These are phyloP conservation scores for Hypholoma sublateritium DNA, from an alignment of 768 basidiomycete species.

Conservation along the genomic window DNA sequence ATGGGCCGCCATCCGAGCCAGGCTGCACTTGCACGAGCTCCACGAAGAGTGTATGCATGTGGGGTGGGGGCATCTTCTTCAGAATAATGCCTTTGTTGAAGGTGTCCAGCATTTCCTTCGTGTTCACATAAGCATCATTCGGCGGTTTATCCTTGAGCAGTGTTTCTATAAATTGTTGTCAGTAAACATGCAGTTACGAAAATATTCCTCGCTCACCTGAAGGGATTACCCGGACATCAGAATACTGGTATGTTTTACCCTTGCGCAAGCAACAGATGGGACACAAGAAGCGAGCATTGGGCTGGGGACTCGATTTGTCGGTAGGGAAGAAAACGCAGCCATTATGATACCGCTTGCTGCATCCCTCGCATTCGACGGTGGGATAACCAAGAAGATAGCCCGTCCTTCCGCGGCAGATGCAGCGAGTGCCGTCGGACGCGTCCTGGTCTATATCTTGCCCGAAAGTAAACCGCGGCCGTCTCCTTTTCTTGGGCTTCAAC, in stretches of 20 bases:
- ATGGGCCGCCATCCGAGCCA: slow-evolving; percentile 38
- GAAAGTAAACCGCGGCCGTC: slow-evolving; percentile 62
- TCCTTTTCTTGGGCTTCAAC: slow-evolving; percentile 55
- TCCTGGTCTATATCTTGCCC: slow-evolving; percentile 76
- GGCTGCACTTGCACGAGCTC: slow-evolving; percentile 68
- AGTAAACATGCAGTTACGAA: neutral
- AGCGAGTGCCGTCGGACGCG: slow-evolving; percentile 74
- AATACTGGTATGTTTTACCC: slow-evolving; percentile 67
- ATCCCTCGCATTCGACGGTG: slow-evolving; percentile 65
- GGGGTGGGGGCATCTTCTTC: slow-evolving; percentile 63
- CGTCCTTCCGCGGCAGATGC: slow-evolving; percentile 76
- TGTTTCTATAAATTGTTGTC: slow-evolving; percentile 16
- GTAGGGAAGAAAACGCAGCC: slow-evolving; percentile 74
- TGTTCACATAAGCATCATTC: slow-evolving; percentile 66
- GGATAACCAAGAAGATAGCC: slow-evolving; percentile 59
- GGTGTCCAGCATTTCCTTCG: slow-evolving; percentile 69
- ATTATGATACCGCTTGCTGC: slow-evolving; percentile 67
- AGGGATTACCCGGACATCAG: slow-evolving; percentile 73
- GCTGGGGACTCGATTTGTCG: slow-evolving; percentile 33
- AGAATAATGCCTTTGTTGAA: slow-evolving; percentile 73
- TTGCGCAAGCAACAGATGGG: slow-evolving; percentile 79
- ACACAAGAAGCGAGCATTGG: slow-evolving; percentile 53
- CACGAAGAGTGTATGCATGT: slow-evolving; percentile 68
- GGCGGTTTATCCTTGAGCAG: slow-evolving; percentile 43
- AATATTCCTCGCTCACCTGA: slow-evolving; percentile 29